Base-by-base conservation (phyloP, 345 rosid genomes). In the Lepidium africanum region DNA sequence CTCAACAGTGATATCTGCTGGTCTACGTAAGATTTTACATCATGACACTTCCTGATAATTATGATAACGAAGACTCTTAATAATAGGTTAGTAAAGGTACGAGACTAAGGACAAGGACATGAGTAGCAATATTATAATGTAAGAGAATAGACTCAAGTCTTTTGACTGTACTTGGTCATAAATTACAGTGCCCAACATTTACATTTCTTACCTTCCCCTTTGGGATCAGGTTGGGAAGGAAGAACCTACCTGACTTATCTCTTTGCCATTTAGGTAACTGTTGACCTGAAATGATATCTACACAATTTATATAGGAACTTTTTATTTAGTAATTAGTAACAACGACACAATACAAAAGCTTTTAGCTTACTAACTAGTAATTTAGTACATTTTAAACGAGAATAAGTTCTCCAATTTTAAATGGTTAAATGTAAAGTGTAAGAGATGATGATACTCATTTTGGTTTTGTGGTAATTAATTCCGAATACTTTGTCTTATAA, bases 121-220 rank as follows among this genome's bases (percentile, higher is more conserved):
- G 57, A 12, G 7, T 1, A 9, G 1, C 3, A 7, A 14, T 25
- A 9, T 5, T 10, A 37, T 10, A 21, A 3, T 27, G 27, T 5
- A 49, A 21, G 38, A 38, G 38, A 7, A 63, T n/a, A 50, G 15
- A 25, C 5, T 4, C 32, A 27, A 30, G 33, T 30, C 33, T 30
- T 5, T 64, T 25, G 48, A 68, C 47, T 46, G 57, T 67, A 36
- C 72, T 46, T 37, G 64, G 71, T 68, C 55, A 67, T 55, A 51
- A 35, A 36, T 56, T 0, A 37, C 69, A 45, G 55, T n/a, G 17
- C 45, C 38, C 47, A 39, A 39, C 27, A 51, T 69, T 49, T 39
- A 39, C 59, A 27, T 59, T 69, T 30, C 33, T 30, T 21, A 21
- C 23, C 27, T 25, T 2, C 27, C 27, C 4, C 27, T 25, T 2